A percentile compares a stretch with the other conserved stretches of the same genome.
Evolutionary conservation across 345 rosid genomes (phyloP).

Genomic region (Salix koriyanagi): DNA sequence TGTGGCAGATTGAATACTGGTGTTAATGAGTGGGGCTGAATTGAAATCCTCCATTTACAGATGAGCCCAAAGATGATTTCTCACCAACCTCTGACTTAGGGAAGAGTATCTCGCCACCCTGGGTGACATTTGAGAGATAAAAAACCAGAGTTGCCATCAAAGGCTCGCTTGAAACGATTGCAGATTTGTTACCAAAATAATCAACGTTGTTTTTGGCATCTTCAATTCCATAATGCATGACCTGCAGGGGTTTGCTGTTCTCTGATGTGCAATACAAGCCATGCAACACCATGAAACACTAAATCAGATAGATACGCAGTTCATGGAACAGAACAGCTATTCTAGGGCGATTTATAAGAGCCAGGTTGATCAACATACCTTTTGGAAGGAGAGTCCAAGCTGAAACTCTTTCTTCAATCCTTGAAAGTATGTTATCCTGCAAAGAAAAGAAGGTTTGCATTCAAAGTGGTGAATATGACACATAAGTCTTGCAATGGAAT

Average conservation of each 20-base stretch:
- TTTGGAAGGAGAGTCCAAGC: conserved; percentile 86
- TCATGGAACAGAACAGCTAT: not conserved
- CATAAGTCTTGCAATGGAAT: not conserved
- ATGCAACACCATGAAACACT: conserved; percentile 1
- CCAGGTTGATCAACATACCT: conserved; percentile 31
- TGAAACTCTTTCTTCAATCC: conserved; percentile 70
- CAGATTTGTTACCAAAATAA: conserved; percentile 48
- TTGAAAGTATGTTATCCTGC: conserved; percentile 59
- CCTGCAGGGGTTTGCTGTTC: conserved; percentile 46
- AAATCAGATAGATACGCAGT: not conserved
- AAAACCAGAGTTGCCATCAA: conserved; percentile 67
- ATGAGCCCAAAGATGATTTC: conserved; percentile 3
- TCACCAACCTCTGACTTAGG: conserved; percentile 59
- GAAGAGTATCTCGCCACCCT: conserved; percentile 75
- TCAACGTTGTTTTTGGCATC: conserved; percentile 36
- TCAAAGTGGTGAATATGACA: not conserved
- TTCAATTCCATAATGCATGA: conserved; percentile 49
- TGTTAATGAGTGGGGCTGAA: not conserved
- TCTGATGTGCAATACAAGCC: conserved; percentile 36
- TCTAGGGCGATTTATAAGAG: not conserved
- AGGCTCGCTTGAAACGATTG: conserved; percentile 27
- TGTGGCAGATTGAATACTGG: conserved; percentile 20
- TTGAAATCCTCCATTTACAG: not conserved
- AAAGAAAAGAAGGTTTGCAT: conserved; percentile 8
- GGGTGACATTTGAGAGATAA: conserved; percentile 64